phyloP scores from a whole-genome alignment of 2,329 filamentous ascomycete genomes.

The Cryphonectria naterciae region DNA sequence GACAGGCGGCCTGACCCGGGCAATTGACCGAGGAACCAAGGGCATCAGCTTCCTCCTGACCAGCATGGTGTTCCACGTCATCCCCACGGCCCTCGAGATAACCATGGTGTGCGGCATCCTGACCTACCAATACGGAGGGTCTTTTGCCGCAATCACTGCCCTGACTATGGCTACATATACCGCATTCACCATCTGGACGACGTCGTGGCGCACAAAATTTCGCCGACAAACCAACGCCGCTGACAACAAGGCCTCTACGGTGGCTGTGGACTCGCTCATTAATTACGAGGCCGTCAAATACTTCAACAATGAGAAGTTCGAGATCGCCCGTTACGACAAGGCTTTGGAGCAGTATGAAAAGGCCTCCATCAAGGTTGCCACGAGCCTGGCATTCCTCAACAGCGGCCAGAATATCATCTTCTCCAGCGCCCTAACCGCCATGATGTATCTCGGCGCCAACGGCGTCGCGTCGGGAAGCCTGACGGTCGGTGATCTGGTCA shows the following conservation, averaged over 20 bases:
- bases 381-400: conserved; percentile 90
- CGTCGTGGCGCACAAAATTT: conserved; percentile 96
- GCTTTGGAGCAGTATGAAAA: conserved; percentile 86
- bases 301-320: conserved; percentile 98
- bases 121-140: conserved; percentile 90
- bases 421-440: conserved; percentile 86
- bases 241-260: conserved; percentile 92
- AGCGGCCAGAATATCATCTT: conserved; percentile 97
- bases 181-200: conserved; percentile 96
- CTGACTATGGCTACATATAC: conserved; percentile 92
- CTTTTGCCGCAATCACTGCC: conserved; percentile 89
- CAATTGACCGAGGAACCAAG: conserved; percentile 96
- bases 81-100: conserved; percentile 93
- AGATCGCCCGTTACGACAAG: conserved; percentile 87
- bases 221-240: conserved; percentile 93
- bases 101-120: conserved; percentile 94
- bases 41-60: conserved; percentile 96
- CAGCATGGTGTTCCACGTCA: conserved; percentile 97
- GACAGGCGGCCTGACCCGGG: conserved; percentile 89
- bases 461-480: conserved; percentile 81
- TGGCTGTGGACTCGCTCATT: conserved; percentile 94
- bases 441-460: conserved; percentile 97
- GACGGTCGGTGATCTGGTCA: conserved; percentile 94
- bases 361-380: conserved; percentile 95
- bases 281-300: conserved; percentile 99